These are phyloP conservation scores for Taphrina populina DNA, from an alignment of 1,139 yeast species.

Conservation along the genomic window DNA sequence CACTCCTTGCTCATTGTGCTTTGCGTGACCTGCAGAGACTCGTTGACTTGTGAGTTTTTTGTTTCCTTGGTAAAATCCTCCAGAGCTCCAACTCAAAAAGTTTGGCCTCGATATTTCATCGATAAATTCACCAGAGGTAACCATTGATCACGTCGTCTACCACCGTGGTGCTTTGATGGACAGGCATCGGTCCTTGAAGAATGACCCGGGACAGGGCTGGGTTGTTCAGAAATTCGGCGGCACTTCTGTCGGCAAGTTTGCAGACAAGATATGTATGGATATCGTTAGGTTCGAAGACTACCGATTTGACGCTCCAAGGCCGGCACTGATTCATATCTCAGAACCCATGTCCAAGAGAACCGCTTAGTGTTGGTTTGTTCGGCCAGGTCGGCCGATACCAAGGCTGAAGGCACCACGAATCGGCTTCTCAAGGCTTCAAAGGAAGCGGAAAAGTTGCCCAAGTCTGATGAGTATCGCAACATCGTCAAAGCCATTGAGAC, in stretches of 20 bases:
- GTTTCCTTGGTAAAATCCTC: too few relatives aligned
- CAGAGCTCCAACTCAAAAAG: not conserved
- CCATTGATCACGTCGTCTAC: not conserved
- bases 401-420: slow-evolving; percentile 93
- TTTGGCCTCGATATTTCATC: not conserved
- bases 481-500: slow-evolving; percentile 61
- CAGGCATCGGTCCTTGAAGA: not conserved
- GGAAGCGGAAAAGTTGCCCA: slow-evolving; percentile 19
- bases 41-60: too few relatives aligned
- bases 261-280: slow-evolving; percentile 76
- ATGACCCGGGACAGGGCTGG: slow-evolving; percentile 55
- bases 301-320: not conserved
- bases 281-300: slow-evolving; percentile 48
- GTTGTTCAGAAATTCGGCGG: slow-evolving; percentile 95
- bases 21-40: too few relatives aligned
- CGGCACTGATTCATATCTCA: slow-evolving; percentile 47
- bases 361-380: slow-evolving; percentile 96
- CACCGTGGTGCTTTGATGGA: too few relatives aligned
- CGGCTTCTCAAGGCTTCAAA: slow-evolving; percentile 32
- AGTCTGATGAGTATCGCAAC: slow-evolving; percentile 38
- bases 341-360: slow-evolving; percentile 57
- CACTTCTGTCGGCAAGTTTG: slow-evolving; percentile 95
- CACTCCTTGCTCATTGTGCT: too few relatives aligned
- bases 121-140: not conserved
- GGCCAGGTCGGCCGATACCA: slow-evolving; percentile 86